Base-by-base conservation (phyloP, 345 rosid species). In the Eucalyptus marginata region DNA sequence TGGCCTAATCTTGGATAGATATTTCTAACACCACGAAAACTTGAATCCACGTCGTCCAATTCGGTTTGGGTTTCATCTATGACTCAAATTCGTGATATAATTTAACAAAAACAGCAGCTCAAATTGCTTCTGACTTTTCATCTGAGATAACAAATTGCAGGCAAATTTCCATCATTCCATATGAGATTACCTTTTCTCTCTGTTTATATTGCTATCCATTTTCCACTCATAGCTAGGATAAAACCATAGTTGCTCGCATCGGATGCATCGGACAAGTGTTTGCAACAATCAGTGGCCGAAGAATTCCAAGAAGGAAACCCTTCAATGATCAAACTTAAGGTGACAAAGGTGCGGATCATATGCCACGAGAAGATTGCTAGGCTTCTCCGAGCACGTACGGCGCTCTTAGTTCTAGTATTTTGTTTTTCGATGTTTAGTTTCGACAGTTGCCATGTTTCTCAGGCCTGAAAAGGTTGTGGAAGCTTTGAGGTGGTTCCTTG, bases 301-400 rank as follows among this genome's bases (percentile, higher is more conserved):
- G 99, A 97, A 86, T 97, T 97, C 90, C 90, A 94, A 93, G 95
- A 93, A 87, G 94, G 91, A 89, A 97, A 96, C 90, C 93, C 97
- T 3, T 20, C 89, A n/a, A 71, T 86, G 10, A 93, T 96, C 29
- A 87, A 96, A 91, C 94, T 97, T 88, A 89, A 96, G 89, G 90
- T 93, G 93, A 93, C 95, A 0, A 96, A 96, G 95, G 99, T 99
- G 31, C 98, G 99, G 36, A 36, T 5, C 99, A 96, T 90, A 94
- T 97, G 96, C 99, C 98, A 50, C 99, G 95, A 80, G 99, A 96
- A 90, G 99, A 96, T 93, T 95, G 99, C 98, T 97, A 94, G 64
- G 49, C 85, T 36, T 36, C 64, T 86, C 7, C 12, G 66, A 47
- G 68, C 18, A 68, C 80, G 54, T 88, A 47, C 13, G 51, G 43